Evolutionary conservation across 75 land plant species (phyloP), one percentile per base, ranked within the genome.

Genomic region (Isoetes taiwanensis): DNA sequence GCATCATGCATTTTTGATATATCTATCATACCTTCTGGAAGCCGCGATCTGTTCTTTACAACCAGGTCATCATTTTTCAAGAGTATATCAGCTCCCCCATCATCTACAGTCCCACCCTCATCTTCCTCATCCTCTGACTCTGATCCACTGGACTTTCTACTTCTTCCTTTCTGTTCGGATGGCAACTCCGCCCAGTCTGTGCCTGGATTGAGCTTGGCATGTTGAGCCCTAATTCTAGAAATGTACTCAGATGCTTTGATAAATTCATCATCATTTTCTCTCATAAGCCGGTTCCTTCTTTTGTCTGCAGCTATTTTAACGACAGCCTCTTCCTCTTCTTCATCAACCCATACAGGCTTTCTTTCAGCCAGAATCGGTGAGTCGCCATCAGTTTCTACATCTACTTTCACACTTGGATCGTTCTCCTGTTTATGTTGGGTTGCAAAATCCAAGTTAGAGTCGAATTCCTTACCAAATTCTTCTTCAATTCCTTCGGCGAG

Each of bases 331-430:
- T 54, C 72, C 39, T 93, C 98, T 50, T 86, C 86, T 8, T 91
- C 95, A 52, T 93, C 96, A 17, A 68, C 79, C 96, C 96, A 90
- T 0, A 58, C 90, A 38, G 86, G 81, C 46, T 81, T 79, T 42
- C 65, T 71, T 34, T 71, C 50, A 46, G 38, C 59, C 46, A 62
- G 20, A 0, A 2, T 21, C 19, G 14, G 3, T 0, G 3, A 46
- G 42, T 57, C 66, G 26, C 53, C 65, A 37, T 43, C 67, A 28
- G 14, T 37, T 14, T 14, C 39, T 37, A 37, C 9, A 9, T 9
- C 39, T 37, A 14, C 39, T 37, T 37, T 9, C 39, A 37, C 39
- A 37, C 39, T 14, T 9, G 14, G 14, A 37, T 37, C 9, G 14
- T 9, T 37, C 39, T 37, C 9, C 12, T 37, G 39, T 37, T 9